Evolutionary conservation across 116 monocot species (phyloP), one percentile per base, ranked within the genome.

Genomic region (Dioscorea cayenensis): DNA sequence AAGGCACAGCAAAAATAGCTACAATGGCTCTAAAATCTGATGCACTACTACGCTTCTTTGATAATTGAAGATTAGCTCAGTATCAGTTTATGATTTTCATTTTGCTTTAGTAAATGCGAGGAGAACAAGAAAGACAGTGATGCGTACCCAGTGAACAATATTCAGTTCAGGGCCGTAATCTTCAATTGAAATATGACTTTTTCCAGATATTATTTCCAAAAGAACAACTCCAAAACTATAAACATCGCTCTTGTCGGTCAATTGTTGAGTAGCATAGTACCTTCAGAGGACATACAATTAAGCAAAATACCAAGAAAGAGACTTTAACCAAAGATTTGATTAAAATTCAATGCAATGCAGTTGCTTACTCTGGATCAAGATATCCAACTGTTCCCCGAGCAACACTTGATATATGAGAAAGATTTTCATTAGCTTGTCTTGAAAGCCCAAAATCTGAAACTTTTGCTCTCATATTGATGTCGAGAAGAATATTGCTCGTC

Each of bases 371-470:
- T 37, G 84, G 84, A 51, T 84, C 84, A 49, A 84, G 69, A 50
- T 84, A 84, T 25, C 84, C 84, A 52, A 84, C 75, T 59, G 84
- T 84, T 79, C 84, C 84, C 32, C 70, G 76, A 37, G 76, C 79
- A 68, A 79, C 61, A 49, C 84, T 84, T 37, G 84, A 84, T 79
- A 84, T 36, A 67, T 84, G 76, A 51, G 79, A 75, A 49, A 60
- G 22, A 72, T 66, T 66, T 29, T 84, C 79, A 21, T 75, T 73
- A 50, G 73, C 73, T 79, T 76, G 72, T 67, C 66, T 84, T 20
- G 84, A 84, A 48, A 84, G 76, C 25, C 84, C 84, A 55, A 84
- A 79, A 84, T 84, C 84, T 23, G 84, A 84, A 64, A 84, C 79
- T 60, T 79, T 84, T 14, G 84, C 84, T 73, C 76, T 76, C 84